Evolutionary conservation across 139 green algal genomes (phyloP), one percentile per base, ranked within the genome.

Genomic region (Micractinium conductrix): DNA sequence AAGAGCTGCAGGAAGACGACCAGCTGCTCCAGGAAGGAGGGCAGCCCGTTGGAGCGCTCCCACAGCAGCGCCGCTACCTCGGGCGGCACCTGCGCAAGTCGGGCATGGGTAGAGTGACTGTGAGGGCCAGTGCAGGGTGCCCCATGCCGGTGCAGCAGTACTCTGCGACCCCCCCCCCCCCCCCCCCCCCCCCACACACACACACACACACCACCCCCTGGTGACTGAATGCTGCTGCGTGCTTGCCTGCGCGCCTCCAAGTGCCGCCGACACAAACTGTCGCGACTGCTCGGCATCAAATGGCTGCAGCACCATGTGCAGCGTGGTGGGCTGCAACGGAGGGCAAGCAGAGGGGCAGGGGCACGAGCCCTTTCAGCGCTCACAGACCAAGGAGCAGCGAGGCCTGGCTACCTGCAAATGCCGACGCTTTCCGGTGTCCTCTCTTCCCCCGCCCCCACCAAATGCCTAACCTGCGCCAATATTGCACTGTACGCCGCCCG

Each of bases 11-110:
- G 65, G 69, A 84, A 91, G 35, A 92, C 50, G 37, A 84, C 81
- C 62, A 91, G 72, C 90, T 96, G 93, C 85, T 96, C 91, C 17
- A 95, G 88, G 81, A 93, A 96, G 44, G 93, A 81, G 42, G 93
- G 93, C 85, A 95, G 90, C 65, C 93, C 93, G 8, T 84, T 87
- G 10, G 89, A 93, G 83, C 92, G 92, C 87, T 95, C 93, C 87
- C 87, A 92, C 38, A 96, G 78, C 50, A 91, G 83, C 37, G 80
- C 48, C 30, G 93, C 91, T n/a, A 92, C 88, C 60, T 94, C 78
- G 5, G 89, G 74, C 0, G 85, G 78, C 83, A 91, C 89, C 80
- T 81, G 80, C 48, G 70, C 75, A 53, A 7, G 16, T 12, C 30
- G 30, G 62, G 62, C 16, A 7, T 12, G 10, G 62, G 62, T 24